Evolutionary conservation across 2,329 filamentous ascomycete species (phyloP).

Genomic region (Talaromyces albobiverticillius): DNA sequence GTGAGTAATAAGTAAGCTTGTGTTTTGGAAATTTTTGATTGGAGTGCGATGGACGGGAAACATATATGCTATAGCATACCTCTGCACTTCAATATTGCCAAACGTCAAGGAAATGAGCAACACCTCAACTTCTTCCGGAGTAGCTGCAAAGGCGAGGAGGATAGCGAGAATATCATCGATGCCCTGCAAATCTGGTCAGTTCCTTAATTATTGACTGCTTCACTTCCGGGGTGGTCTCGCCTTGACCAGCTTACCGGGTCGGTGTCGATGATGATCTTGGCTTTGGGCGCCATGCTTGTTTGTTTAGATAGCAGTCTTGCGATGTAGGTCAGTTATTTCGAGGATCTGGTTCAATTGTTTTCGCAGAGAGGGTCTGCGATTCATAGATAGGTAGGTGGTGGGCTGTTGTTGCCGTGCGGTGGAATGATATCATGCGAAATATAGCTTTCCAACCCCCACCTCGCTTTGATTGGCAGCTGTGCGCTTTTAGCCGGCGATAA

Average conservation of each 20-base stretch:
- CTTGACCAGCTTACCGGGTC: constrained; percentile 81
- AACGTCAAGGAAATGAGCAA: constrained; percentile 85
- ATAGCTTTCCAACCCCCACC: too few relatives aligned
- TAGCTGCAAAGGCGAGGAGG: constrained; percentile 78
- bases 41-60: too few relatives aligned
- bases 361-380: too few relatives aligned
- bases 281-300: constrained; percentile 46
- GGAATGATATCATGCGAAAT: too few relatives aligned
- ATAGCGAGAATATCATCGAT: constrained; percentile 90
- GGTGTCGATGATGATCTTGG: constrained; percentile 90
- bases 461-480: too few relatives aligned
- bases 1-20: background rate
- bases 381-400: too few relatives aligned
- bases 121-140: constrained; percentile 80
- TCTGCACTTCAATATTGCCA: constrained; percentile 86
- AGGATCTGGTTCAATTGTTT: too few relatives aligned
- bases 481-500: too few relatives aligned
- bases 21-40: too few relatives aligned
- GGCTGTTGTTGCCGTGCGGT: too few relatives aligned
- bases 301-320: background rate
- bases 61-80: constrained; percentile 55
- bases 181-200: constrained; percentile 45
- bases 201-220: too few relatives aligned
- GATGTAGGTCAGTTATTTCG: background rate
- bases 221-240: too few relatives aligned